Conservation (phyloP, 768 basidiomycete genomes). For the Hortiboletus flavorubellus region DNA sequence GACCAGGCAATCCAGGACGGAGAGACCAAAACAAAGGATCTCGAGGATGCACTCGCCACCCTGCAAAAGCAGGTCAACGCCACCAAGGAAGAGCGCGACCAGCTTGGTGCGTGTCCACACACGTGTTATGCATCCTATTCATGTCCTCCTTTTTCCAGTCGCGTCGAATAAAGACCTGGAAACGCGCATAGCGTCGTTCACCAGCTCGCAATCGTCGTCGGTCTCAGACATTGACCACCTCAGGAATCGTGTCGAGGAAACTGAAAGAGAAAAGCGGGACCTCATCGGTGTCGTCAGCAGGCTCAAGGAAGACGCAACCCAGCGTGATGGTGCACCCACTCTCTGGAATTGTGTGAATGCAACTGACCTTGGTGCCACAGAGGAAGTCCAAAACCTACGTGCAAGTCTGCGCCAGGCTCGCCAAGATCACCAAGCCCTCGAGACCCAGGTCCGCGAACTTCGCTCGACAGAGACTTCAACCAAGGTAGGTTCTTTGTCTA, state of each 20-base stretch:
- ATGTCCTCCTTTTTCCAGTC: constrained; percentile 33
- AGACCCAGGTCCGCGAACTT: constrained; percentile 67
- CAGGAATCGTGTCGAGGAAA: constrained; percentile 63
- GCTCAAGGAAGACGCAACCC: constrained; percentile 68
- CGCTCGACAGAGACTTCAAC: constrained; percentile 74
- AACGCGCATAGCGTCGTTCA: constrained; percentile 53
- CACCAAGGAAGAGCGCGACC: constrained; percentile 60
- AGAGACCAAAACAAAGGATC: constrained; percentile 56
- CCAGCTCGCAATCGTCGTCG: constrained; percentile 58
- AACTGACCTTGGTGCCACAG: constrained; percentile 33
- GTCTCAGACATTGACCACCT: constrained; percentile 58
- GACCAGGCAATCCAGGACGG: constrained; percentile 82
- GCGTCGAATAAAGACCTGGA: constrained; percentile 46
- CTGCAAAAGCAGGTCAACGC: constrained; percentile 54
- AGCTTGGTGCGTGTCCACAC: constrained; percentile 51
- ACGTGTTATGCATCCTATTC: neutral
- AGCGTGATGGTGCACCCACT: constrained; percentile 63
- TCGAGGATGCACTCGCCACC: constrained; percentile 50
- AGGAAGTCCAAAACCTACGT: constrained; percentile 70
- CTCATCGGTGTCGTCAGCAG: constrained; percentile 80
- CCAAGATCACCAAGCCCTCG: constrained; percentile 65
- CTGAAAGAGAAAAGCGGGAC: constrained; percentile 88
- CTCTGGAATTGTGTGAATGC: neutral
- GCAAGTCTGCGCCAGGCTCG: constrained; percentile 69
- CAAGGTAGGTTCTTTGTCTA: constrained; percentile 44